These are phyloP conservation scores for Leccinum subgranulosum DNA, from an alignment of 768 basidiomycete species.

Conservation along the genomic window DNA sequence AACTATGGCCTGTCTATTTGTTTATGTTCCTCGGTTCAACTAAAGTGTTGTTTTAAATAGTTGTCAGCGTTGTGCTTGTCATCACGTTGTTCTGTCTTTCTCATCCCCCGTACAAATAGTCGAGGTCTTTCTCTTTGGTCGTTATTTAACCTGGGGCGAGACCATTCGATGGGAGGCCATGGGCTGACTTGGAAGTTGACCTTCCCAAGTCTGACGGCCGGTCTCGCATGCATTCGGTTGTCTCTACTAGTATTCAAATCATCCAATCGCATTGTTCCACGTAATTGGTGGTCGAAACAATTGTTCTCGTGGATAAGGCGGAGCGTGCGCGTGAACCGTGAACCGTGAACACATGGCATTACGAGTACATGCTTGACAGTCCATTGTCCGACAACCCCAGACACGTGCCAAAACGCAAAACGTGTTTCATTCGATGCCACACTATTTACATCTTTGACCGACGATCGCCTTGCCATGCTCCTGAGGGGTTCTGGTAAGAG, in stretches of 20 bases:
- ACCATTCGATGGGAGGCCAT: slow-evolving; percentile 5
- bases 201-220: slow-evolving; percentile 28
- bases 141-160: slow-evolving; percentile 21
- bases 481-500: slow-evolving; percentile 32
- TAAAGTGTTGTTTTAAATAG: slow-evolving; percentile 30
- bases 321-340: not conserved
- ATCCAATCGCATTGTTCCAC: slow-evolving; percentile 15
- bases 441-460: slow-evolving; percentile 79
- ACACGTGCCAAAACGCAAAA: not conserved
- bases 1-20: slow-evolving; percentile 18
- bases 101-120: slow-evolving; percentile 13
- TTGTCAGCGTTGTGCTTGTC: slow-evolving; percentile 24
- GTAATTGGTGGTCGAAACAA: not conserved
- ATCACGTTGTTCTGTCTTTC: slow-evolving; percentile 21
- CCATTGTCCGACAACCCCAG: not conserved
- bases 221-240: slow-evolving; percentile 7
- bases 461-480: slow-evolving; percentile 84
- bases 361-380: not conserved
- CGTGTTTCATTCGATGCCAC: slow-evolving; percentile 1
- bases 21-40: slow-evolving; percentile 18
- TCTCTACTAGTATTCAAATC: not conserved
- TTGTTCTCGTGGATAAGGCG: not conserved
- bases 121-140: slow-evolving; percentile 11
- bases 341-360: not conserved
- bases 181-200: slow-evolving; percentile 35